A percentile compares a stretch with the other conserved stretches of the same genome.
These are phyloP conservation scores for Parathielavia hyrcaniae DNA, from an alignment of 495 filamentous ascomycete genomes.

Conservation along the genomic window DNA sequence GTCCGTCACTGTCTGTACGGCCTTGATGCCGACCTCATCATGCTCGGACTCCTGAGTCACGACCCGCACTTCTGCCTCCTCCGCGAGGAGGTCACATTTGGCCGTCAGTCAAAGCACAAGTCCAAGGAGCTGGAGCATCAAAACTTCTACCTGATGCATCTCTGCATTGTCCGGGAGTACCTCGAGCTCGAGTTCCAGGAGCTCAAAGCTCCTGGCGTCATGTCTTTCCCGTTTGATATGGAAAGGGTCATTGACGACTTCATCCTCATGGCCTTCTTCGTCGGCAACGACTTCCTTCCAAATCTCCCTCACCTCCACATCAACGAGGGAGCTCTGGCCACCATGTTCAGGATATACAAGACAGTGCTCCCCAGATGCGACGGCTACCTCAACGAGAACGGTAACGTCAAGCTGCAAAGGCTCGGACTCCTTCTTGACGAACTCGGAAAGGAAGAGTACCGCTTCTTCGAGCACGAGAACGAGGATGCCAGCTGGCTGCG, in stretches of 20 bases:
- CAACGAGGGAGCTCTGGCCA: constrained; percentile 90
- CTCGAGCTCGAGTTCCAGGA: constrained; percentile 96
- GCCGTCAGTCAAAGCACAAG: constrained; percentile 74
- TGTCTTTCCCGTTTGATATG: constrained; percentile 83
- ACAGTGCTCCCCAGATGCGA: constrained; percentile 76
- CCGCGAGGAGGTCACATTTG: constrained; percentile 96
- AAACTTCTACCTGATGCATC: constrained; percentile 96
- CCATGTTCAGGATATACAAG: constrained; percentile 98
- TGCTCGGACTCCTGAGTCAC: constrained; percentile 93
- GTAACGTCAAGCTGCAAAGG: constrained; percentile 79
- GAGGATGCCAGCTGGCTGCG: constrained; percentile 88
- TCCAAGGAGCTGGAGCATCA: constrained; percentile 96
- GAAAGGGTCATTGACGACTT: constrained; percentile 98
- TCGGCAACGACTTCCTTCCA: constrained; percentile 98
- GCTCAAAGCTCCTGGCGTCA: constrained; percentile 65
- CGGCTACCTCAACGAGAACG: constrained; percentile 95
- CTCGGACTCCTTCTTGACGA: constrained; percentile 74
- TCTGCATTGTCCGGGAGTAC: constrained; percentile 96
- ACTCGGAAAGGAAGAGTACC: constrained; percentile 72
- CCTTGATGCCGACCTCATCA: constrained; percentile 95
- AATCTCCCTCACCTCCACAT: constrained; percentile 96
- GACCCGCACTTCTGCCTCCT: constrained; percentile 98
- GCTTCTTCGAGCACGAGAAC: constrained; percentile 84
- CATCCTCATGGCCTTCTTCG: constrained; percentile 98
- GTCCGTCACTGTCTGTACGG: constrained; percentile 96